Base-by-base conservation (phyloP, 192 early-diverging fungal species). In the Gonapodya sp. region DNA sequence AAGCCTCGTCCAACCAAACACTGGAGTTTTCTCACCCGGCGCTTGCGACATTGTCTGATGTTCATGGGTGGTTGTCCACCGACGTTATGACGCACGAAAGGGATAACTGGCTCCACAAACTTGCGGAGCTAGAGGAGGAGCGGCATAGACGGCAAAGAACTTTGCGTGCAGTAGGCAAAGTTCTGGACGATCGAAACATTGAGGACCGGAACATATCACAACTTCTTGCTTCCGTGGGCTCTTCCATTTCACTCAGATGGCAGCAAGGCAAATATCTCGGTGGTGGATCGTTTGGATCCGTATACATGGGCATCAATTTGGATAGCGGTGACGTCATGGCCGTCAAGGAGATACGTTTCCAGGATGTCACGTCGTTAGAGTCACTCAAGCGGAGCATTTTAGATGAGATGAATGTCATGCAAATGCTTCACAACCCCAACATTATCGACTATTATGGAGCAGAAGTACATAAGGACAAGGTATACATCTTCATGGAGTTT, bases 341-440 rank as follows among this genome's bases (percentile, higher is more conserved):
- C 0, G 96, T 96, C 81, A 97, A 97, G 83, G 96, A 96, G 81
- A 97, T 97, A 79, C 87, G 92, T 33, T 94, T 95, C 86, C 92
- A 91, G 18, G 93, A 94, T 81, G 88, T 92, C 18, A 85, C 88
- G 37, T 87, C 89, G 30, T 82, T 89, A 64, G 91, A 83, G 81
- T 83, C 84, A 34, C 80, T 94, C 31, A 88, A 92, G 83, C 35
- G 80, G 79, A 31, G 35, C 36, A 94, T 97, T 73, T 92, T 91
- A 81, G 95, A 95, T 36, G 96, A 97, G 84, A 97, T 97, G 94
- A 91, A 91, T 78, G 93, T 97, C 30, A 93, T 97, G 92, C 92
- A 94, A 80, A 92, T 94, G 88, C 86, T 97, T 78, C 88, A 94
- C 82, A 95, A 97, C 81, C 91, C 91, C 18, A 97, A 97, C 84